These are phyloP conservation scores for Syzygium malaccense DNA, from an alignment of 441 rosid species.

Conservation along the genomic window DNA sequence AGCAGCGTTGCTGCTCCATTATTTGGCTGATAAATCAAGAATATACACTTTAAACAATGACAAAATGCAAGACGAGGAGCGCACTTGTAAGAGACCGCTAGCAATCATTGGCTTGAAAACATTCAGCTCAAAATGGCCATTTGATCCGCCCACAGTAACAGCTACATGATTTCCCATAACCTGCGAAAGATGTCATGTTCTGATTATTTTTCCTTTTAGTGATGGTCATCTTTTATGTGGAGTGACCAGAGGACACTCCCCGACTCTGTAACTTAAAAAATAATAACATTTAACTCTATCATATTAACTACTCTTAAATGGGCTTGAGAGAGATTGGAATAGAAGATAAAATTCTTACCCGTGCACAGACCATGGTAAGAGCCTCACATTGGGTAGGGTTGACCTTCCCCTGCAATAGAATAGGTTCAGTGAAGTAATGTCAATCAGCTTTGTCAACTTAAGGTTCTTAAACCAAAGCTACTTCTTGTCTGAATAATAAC, in stretches of 20 bases:
- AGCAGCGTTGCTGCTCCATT: not conserved
- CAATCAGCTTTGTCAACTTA: not conserved
- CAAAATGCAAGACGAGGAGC: slow-evolving; percentile 4
- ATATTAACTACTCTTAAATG: not conserved
- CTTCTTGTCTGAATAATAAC: not conserved
- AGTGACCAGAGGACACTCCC: not conserved
- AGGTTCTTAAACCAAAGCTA: not conserved
- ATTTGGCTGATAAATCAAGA: not conserved
- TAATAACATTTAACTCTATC: not conserved
- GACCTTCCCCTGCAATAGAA: slow-evolving; percentile 79
- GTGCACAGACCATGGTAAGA: slow-evolving; percentile 95
- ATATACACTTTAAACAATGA: not conserved
- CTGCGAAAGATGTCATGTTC: slow-evolving; percentile 22
- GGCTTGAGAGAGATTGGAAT: not conserved
- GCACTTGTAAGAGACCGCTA: slow-evolving; percentile 74
- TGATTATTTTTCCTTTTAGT: not conserved
- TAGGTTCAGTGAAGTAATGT: not conserved
- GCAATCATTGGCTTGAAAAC: slow-evolving; percentile 98
- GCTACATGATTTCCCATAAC: slow-evolving; percentile 97
- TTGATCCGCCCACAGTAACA: slow-evolving; percentile 85
- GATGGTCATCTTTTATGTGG: not conserved
- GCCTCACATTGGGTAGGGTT: slow-evolving; percentile 99
- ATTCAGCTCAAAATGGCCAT: slow-evolving; percentile 92
- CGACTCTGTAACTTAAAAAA: not conserved
- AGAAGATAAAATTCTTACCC: slow-evolving; percentile 30